Evolutionary conservation across 345 rosid species (phyloP).

Genomic region (Limnanthes douglasii): DNA sequence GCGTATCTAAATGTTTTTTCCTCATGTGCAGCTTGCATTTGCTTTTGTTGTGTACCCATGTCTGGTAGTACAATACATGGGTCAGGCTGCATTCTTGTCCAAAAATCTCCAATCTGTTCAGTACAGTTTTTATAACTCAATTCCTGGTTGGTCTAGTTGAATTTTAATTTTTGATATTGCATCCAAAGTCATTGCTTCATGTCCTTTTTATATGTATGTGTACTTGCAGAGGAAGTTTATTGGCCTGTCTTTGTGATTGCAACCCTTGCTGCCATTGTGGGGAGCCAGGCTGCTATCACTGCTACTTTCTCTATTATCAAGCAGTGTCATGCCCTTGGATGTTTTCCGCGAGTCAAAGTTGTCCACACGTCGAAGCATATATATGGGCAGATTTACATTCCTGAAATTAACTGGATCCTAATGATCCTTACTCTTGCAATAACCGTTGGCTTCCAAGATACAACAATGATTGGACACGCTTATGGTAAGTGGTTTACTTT

Average conservation of each 20-base stretch:
- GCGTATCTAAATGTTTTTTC: conserved; percentile 9
- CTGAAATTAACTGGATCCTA: conserved; percentile 93
- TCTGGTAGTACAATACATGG: conserved; percentile 96
- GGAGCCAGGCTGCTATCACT: conserved; percentile 81
- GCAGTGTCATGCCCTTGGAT: conserved; percentile 91
- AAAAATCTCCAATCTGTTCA: conserved; percentile 28
- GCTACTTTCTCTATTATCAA: conserved; percentile 84
- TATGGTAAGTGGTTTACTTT: conserved; percentile 34
- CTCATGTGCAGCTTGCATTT: conserved; percentile 61
- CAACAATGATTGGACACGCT: conserved; percentile 82
- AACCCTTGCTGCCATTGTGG: conserved; percentile 84
- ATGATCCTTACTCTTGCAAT: conserved; percentile 80
- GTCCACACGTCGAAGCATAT: conserved; percentile 80
- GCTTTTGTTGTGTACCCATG: conserved; percentile 66
- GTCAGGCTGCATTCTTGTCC: conserved; percentile 92
- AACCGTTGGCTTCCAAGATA: conserved; percentile 64
- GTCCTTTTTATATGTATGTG: conserved; percentile 10
- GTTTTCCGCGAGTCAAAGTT: conserved; percentile 91
- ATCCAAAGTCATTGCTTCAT: not conserved
- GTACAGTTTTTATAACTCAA: conserved; percentile 54
- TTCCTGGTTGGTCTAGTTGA: conserved; percentile 47
- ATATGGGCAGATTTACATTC: conserved; percentile 89
- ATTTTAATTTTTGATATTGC: conserved; percentile 1
- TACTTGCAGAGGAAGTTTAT: conserved; percentile 44
- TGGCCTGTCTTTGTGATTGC: conserved; percentile 92